A percentile compares a stretch with the other conserved stretches of the same genome.
Conservation (phyloP, 805 yeast species). For the Yamadazyma nakazawae region DNA sequence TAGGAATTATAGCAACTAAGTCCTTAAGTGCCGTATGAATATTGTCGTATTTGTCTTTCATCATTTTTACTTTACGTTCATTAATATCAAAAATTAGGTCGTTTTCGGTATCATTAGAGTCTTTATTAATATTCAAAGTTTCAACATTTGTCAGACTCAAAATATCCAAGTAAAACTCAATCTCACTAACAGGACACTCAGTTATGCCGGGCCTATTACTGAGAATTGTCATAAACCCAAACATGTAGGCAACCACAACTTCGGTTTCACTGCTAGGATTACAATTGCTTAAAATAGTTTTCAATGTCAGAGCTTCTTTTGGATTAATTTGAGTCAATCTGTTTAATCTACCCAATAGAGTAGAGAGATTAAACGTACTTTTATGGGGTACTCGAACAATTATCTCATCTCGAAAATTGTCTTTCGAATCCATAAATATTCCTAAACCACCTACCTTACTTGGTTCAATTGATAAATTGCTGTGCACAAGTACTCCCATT, state of each 20-base stretch:
- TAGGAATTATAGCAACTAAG: conserved; percentile 3
- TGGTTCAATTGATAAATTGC: conserved; percentile 14
- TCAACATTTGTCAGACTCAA: conserved; percentile 16
- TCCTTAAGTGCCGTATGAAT: conserved; percentile 9
- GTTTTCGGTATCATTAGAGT: not conserved
- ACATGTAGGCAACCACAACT: conserved; percentile 23
- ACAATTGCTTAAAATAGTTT: conserved; percentile 18
- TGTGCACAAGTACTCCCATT: conserved; percentile 16
- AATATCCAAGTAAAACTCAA: conserved; percentile 18
- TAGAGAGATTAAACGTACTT: conserved; percentile 20
- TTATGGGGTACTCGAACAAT: conserved; percentile 20
- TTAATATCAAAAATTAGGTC: conserved; percentile 10
- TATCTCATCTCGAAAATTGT: conserved; percentile 11
- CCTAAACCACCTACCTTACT: conserved; percentile 34
- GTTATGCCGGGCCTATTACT: conserved; percentile 1
- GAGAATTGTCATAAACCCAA: conserved; percentile 19
- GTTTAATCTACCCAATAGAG: conserved; percentile 18
- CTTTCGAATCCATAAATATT: conserved; percentile 16
- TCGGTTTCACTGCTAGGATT: conserved; percentile 29
- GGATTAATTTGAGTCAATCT: conserved; percentile 17
- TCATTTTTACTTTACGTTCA: conserved; percentile 3
- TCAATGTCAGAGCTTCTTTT: conserved; percentile 20
- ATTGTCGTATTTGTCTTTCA: conserved; percentile 12
- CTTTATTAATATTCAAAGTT: conserved; percentile 1
- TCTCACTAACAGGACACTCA: conserved; percentile 7